These are phyloP conservation scores for Debaryomyces prosopidis DNA, from an alignment of 805 yeast genomes.

Conservation along the genomic window DNA sequence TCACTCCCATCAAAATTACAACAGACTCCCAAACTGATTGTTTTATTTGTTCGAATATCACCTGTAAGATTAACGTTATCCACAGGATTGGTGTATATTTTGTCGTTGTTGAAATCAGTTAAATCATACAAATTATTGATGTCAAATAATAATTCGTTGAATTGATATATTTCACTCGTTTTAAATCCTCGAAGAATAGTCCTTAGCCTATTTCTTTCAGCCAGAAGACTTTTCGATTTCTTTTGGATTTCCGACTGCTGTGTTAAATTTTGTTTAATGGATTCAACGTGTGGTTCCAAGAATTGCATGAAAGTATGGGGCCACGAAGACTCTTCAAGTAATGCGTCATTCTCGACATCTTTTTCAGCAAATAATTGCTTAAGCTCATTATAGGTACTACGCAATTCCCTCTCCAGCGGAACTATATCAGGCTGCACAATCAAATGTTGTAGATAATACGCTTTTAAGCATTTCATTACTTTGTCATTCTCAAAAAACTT, in stretches of 20 bases:
- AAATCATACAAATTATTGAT: conserved; percentile 9
- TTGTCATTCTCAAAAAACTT: conserved; percentile 5
- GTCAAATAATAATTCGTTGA: conserved; percentile 21
- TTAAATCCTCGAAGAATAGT: conserved; percentile 9
- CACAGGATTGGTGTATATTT: background rate
- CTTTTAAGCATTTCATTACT: conserved; percentile 9
- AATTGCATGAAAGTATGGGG: conserved; percentile 2
- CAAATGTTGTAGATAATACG: conserved; percentile 8
- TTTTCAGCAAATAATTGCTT: background rate
- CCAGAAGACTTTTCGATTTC: conserved; percentile 7
- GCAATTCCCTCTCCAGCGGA: conserved; percentile 7
- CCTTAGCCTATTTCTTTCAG: conserved; percentile 12
- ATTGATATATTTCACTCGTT: conserved; percentile 18
- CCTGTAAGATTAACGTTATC: conserved; percentile 7
- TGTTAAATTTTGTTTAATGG: conserved; percentile 7
- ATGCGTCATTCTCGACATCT: background rate
- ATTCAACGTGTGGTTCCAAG: conserved; percentile 9
- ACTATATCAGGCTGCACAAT: conserved; percentile 5
- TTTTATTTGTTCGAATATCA: conserved; percentile 6
- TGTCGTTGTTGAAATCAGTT: conserved; percentile 5
- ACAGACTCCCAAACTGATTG: conserved; percentile 19
- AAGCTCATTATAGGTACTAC: conserved; percentile 7
- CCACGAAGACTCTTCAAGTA: conserved; percentile 4
- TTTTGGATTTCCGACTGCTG: conserved; percentile 12
- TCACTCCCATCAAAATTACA: conserved; percentile 21